These are phyloP conservation scores for Mycena belliarum DNA, from an alignment of 768 basidiomycete species.

Conservation along the genomic window DNA sequence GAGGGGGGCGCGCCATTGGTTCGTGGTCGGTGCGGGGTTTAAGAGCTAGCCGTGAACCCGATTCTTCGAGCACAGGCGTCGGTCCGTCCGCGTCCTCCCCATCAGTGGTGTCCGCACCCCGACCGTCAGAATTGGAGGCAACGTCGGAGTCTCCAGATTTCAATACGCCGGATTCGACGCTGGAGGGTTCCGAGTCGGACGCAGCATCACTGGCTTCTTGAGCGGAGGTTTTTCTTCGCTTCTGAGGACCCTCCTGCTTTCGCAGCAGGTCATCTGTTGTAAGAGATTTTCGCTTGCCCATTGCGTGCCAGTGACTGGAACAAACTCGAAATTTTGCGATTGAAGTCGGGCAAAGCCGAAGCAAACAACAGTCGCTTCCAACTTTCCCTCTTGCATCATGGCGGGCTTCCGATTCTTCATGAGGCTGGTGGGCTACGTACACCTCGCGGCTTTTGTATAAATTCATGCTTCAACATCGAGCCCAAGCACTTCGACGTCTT, in stretches of 20 bases:
- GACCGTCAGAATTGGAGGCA: conserved; percentile 7
- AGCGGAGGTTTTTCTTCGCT: conserved; percentile 35
- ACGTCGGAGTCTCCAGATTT: conserved; percentile 24
- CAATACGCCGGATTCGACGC: background rate
- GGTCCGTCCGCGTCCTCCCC: conserved; percentile 6
- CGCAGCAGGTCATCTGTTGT: conserved; percentile 51
- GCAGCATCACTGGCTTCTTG: background rate
- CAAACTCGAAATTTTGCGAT: no score
- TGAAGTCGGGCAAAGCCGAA: no score
- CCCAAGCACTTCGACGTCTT: no score
- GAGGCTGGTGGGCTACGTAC: no score
- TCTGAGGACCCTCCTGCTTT: conserved; percentile 41
- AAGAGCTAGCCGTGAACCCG: conserved; percentile 3
- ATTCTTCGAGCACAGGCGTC: background rate
- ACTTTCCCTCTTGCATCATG: no score
- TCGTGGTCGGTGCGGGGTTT: conserved; percentile 14
- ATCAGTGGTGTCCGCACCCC: conserved; percentile 9
- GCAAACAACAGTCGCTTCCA: no score
- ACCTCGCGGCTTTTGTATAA: no score
- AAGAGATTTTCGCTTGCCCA: conserved; percentile 31
- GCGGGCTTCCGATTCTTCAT: no score
- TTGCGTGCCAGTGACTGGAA: no score
- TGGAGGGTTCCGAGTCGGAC: background rate
- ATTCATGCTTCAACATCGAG: no score
- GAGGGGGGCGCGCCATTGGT: conserved; percentile 20